phyloP scores from a whole-genome alignment of 441 rosid species.

The Aleurites moluccanus region DNA sequence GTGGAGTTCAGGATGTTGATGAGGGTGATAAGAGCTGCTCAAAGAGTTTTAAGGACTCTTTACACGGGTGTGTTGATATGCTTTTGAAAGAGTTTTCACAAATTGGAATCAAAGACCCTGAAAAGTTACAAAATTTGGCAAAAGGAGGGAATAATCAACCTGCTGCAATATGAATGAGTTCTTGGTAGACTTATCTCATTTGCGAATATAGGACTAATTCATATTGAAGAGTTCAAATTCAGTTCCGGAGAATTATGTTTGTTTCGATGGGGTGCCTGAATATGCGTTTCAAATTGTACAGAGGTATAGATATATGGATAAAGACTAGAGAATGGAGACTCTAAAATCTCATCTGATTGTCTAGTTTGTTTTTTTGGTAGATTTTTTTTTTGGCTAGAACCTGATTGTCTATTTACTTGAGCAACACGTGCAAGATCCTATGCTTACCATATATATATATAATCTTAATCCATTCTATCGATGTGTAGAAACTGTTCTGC shows the following conservation, averaged over 20 bases:
- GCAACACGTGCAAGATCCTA: background rate
- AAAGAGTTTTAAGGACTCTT: conserved; percentile 39
- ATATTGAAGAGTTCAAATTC: conserved; percentile 3
- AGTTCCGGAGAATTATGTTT: conserved; percentile 14
- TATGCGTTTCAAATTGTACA: conserved; percentile 22
- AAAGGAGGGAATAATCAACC: conserved; percentile 14
- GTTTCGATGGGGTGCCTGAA: background rate
- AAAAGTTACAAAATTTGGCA: conserved; percentile 34
- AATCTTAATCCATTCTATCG: background rate
- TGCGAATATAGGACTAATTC: conserved; percentile 11
- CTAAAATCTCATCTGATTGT: background rate
- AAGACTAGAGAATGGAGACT: no score
- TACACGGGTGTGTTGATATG: conserved; percentile 41
- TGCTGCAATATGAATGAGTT: background rate
- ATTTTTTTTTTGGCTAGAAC: no score
- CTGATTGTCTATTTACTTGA: no score
- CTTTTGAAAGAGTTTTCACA: conserved; percentile 50
- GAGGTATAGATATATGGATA: conserved; percentile 8
- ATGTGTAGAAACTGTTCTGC: background rate
- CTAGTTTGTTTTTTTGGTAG: no score
- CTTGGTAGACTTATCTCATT: conserved; percentile 7
- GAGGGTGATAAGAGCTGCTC: conserved; percentile 48
- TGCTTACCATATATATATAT: no score
- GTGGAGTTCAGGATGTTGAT: conserved; percentile 51
- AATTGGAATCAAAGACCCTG: conserved; percentile 54